Percentiles rank a stretch among this genome's conserved stretches.
phyloP scores from a whole-genome alignment of 148 eudicot species.

The Talinum fruticosum region DNA sequence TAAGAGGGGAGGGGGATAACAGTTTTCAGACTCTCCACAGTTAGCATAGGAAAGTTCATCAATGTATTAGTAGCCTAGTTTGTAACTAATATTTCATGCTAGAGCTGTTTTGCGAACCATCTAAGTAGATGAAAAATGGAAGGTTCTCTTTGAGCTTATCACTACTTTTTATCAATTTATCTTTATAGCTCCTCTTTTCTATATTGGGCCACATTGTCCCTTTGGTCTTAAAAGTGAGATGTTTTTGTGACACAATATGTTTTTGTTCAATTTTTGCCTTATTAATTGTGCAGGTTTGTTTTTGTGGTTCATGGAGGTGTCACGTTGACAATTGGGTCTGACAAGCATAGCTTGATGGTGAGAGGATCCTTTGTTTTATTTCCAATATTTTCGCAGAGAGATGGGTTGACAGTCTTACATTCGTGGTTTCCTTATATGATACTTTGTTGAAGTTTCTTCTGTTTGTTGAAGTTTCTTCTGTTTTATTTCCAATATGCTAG shows the following conservation, averaged over 20 bases:
- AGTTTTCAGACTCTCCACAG: neutral
- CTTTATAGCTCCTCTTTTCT: neutral
- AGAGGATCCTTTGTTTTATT: conserved; percentile 8
- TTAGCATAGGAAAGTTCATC: neutral
- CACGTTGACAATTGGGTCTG: conserved; percentile 45
- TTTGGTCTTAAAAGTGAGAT: conserved; percentile 4
- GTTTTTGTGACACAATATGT: neutral
- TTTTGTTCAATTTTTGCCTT: conserved; percentile 5
- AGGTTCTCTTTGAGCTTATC: too few relatives aligned
- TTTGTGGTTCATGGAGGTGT: conserved; percentile 78
- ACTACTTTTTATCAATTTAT: neutral
- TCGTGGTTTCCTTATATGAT: neutral
- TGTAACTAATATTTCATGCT: neutral
- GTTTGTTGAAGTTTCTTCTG: neutral
- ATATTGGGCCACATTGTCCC: neutral
- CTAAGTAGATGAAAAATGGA: neutral
- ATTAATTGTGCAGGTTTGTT: conserved; percentile 49
- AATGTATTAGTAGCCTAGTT: neutral
- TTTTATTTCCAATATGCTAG: neutral
- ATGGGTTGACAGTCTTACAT: neutral
- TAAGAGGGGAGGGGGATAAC: neutral
- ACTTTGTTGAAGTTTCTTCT: neutral
- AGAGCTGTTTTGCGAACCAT: neutral
- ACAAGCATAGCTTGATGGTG: conserved; percentile 55
- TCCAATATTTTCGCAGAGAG: neutral